A percentile compares a stretch with the other conserved stretches of the same genome.
Conservation (phyloP, 345 rosid species). For the Gossypium ekmanianum region DNA sequence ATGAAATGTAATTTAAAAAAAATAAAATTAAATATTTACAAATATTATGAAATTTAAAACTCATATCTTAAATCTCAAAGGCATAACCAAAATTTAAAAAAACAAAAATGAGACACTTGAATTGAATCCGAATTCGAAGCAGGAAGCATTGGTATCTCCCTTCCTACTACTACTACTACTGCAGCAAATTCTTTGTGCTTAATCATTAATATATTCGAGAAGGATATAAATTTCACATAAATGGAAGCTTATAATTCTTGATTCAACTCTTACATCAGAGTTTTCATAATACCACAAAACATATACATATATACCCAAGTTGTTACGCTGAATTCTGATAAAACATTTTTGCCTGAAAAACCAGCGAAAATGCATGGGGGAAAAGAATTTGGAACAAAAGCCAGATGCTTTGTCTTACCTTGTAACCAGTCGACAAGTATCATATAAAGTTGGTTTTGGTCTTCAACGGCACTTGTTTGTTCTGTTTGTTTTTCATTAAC, state of each 20-base stretch:
- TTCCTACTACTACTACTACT: too few species aligned
- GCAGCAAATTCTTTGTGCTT: not conserved
- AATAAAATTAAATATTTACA: too few species aligned
- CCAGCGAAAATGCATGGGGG: not conserved
- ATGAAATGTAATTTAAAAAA: too few species aligned
- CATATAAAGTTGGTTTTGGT: too few species aligned
- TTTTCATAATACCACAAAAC: not conserved
- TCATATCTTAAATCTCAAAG: too few species aligned
- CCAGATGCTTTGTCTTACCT: constrained; percentile 37
- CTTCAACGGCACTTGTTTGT: too few species aligned
- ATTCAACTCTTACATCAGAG: constrained; percentile 4
- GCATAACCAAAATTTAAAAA: too few species aligned
- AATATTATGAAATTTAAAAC: too few species aligned
- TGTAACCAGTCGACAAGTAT: constrained; percentile 5
- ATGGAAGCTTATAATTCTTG: not conserved
- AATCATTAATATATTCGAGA: not conserved
- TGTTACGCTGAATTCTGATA: not conserved
- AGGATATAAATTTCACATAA: not conserved
- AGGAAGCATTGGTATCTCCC: not conserved
- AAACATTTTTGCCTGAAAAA: not conserved
- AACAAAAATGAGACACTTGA: too few species aligned
- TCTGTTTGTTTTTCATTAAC: constrained; percentile 5
- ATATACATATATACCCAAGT: not conserved
- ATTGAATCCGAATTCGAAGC: not conserved
- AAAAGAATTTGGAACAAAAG: not conserved